Conservation (phyloP, 371 early-diverging fungal species). For the Batkoa obscura region DNA sequence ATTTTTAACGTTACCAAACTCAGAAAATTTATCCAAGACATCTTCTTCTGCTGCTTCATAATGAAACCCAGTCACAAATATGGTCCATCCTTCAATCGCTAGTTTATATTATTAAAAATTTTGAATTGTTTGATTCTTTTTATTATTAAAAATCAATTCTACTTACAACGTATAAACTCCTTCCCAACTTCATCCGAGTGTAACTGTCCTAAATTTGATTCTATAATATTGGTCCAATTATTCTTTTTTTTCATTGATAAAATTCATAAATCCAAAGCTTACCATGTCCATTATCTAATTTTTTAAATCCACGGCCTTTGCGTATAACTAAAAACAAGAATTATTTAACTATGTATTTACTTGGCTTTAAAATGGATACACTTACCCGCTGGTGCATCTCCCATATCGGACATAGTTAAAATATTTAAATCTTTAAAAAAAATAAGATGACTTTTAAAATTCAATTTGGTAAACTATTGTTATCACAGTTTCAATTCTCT, state of each 20-base stretch:
- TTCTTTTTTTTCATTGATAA: background rate
- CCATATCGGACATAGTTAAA: no score
- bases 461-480: no score
- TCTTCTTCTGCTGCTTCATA: conserved; percentile 90
- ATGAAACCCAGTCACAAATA: conserved; percentile 76
- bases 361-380: no score
- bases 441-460: no score
- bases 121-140: background rate
- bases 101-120: background rate
- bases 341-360: no score
- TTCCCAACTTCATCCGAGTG: no score
- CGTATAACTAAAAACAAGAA: background rate
- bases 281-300: background rate
- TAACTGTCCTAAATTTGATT: background rate
- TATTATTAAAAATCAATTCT: background rate
- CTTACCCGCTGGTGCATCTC: no score
- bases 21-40: conserved; percentile 66
- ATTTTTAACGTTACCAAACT: conserved; percentile 73
- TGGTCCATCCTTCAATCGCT: conserved; percentile 91
- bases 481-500: no score
- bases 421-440: no score
- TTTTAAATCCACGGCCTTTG: background rate
- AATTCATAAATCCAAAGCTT: background rate
- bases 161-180: no score
- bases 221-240: background rate